A percentile compares a stretch with the other conserved stretches of the same genome.
phyloP scores from a whole-genome alignment of 192 early-diverging fungal species.

The Dispira simplex region DNA sequence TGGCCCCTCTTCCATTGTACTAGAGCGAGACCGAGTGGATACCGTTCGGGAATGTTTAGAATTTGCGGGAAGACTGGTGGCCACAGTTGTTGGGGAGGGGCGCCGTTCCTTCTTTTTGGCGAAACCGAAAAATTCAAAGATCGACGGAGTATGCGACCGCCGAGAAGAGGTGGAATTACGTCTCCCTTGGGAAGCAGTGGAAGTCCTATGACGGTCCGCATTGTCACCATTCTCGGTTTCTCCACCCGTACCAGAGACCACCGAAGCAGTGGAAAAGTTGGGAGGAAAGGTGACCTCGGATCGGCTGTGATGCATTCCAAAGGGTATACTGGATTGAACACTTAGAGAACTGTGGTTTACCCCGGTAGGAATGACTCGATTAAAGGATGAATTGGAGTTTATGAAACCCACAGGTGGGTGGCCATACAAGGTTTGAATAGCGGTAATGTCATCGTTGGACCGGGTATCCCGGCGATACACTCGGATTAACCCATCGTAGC shows the following conservation, averaged over 20 bases:
- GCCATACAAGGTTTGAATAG: background rate
- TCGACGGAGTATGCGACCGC: background rate
- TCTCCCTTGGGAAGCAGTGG: background rate
- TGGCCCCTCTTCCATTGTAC: background rate
- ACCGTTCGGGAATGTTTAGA: background rate
- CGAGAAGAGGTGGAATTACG: background rate
- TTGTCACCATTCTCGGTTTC: background rate
- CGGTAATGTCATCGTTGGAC: background rate
- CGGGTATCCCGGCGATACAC: constrained; percentile 46
- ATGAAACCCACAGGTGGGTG: background rate
- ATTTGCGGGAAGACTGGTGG: background rate
- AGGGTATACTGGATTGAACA: background rate
- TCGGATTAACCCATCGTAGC: constrained; percentile 39
- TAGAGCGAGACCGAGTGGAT: background rate
- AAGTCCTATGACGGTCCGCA: background rate
- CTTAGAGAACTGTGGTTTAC: background rate
- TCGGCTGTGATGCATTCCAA: background rate
- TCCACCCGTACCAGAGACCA: background rate
- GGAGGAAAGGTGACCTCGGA: background rate
- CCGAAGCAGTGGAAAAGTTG: background rate
- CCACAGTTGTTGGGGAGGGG: background rate
- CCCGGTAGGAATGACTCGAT: background rate
- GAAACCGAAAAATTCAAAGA: constrained; percentile 6
- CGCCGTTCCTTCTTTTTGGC: background rate
- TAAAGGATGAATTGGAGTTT: background rate